Conservation (phyloP, 2,329 filamentous ascomycete species). For the Paecilomyces sp. region DNA sequence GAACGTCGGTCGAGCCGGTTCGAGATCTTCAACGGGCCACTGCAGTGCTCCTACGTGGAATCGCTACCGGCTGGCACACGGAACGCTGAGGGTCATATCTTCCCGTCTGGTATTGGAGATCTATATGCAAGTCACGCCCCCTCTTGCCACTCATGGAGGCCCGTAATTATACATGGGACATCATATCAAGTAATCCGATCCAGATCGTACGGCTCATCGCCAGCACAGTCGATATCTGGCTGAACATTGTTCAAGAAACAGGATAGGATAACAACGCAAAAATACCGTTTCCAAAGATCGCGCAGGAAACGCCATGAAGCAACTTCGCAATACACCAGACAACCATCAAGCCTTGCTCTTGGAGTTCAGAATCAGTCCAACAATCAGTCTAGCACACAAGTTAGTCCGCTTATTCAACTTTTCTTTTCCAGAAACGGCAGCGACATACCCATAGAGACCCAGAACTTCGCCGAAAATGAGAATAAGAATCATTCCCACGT, state of each 20-base stretch:
- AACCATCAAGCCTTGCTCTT: constrained; percentile 56
- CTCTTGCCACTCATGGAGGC: not conserved
- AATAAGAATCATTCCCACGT: constrained; percentile 97
- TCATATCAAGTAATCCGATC: not conserved
- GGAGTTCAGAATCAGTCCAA: constrained; percentile 84
- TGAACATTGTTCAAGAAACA: not conserved
- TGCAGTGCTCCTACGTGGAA: not conserved
- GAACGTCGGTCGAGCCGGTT: not conserved
- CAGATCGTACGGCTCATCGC: not conserved
- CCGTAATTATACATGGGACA: not conserved
- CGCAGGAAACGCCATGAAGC: not conserved
- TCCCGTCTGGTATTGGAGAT: not conserved
- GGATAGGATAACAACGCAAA: not conserved
- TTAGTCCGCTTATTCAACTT: not conserved
- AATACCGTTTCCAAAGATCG: not conserved
- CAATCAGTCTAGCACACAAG: constrained; percentile 60
- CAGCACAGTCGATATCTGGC: not conserved
- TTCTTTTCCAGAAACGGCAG: not conserved
- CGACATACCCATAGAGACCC: constrained; percentile 82
- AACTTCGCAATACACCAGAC: not conserved
- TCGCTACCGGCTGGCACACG: not conserved
- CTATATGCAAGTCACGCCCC: not conserved
- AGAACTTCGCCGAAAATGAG: constrained; percentile 97
- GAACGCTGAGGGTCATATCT: not conserved
- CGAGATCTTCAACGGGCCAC: not conserved